phyloP scores from a whole-genome alignment of 495 filamentous ascomycete genomes.

The Neurospora terricola region DNA sequence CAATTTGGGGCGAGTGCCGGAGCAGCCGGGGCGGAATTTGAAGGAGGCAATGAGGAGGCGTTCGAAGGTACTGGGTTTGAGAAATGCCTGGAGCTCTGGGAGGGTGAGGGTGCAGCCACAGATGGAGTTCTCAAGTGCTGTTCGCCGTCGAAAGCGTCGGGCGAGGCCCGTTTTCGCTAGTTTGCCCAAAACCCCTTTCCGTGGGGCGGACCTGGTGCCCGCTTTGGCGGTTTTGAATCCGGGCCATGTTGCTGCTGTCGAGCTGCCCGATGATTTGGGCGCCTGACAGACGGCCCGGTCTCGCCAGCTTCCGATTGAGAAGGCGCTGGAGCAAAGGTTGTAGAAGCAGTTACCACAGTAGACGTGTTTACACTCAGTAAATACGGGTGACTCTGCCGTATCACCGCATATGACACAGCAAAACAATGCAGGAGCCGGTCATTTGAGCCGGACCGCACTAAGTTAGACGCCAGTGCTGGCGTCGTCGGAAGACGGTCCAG shows the following conservation, averaged over 20 bases:
- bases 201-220: too few relatives aligned
- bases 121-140: too few relatives aligned
- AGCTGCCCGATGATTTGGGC: not conserved
- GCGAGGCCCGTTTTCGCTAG: too few relatives aligned
- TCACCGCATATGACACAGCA: not conserved
- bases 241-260: not conserved
- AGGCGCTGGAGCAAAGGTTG: not conserved
- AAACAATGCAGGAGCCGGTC: too few relatives aligned
- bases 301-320: not conserved
- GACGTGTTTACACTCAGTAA: not conserved
- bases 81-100: not conserved
- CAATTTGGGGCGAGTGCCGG: too few relatives aligned
- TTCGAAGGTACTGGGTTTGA: not conserved
- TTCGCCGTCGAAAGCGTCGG: too few relatives aligned
- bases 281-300: not conserved
- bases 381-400: not conserved
- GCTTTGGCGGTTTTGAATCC: too few relatives aligned
- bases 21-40: not conserved
- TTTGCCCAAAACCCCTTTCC: too few relatives aligned
- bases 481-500: too few relatives aligned
- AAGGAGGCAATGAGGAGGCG: not conserved
- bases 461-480: too few relatives aligned
- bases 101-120: not conserved
- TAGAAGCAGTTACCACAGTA: not conserved
- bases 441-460: too few relatives aligned